Evolutionary conservation across 768 basidiomycete genomes (phyloP).

Genomic region (Suillus weaverae): DNA sequence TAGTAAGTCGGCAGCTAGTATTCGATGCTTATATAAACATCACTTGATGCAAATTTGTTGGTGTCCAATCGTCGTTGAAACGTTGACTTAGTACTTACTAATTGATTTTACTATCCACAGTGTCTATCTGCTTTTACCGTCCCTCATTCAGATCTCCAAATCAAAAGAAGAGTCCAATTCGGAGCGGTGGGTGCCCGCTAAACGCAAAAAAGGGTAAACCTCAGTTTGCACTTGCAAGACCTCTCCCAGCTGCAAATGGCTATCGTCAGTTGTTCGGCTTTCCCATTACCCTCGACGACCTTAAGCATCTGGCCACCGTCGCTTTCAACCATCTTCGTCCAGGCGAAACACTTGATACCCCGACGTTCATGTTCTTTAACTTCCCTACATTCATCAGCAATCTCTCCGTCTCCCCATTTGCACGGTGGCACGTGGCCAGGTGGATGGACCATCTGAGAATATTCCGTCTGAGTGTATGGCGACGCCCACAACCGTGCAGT

Average conservation of each 20-base stretch:
- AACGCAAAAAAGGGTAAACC: not conserved
- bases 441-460: not conserved
- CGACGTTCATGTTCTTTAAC: conserved; percentile 1
- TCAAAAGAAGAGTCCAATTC: not conserved
- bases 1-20: too few species aligned
- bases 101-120: too few species aligned
- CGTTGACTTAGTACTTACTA: too few species aligned
- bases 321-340: conserved; percentile 1
- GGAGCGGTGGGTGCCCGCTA: not conserved
- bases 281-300: not conserved
- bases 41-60: too few species aligned
- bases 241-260: not conserved
- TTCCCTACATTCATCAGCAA: not conserved
- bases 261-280: conserved; percentile 3
- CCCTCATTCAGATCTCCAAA: not conserved
- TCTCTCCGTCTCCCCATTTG: conserved; percentile 2
- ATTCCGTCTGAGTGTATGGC: not conserved
- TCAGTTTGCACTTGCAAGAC: not conserved
- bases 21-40: too few species aligned
- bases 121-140: not conserved
- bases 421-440: not conserved
- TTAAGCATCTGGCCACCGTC: not conserved
- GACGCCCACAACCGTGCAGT: not conserved
- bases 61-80: too few species aligned
- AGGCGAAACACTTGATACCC: not conserved